phyloP scores from a whole-genome alignment of 139 green algal genomes.

The Astrephomene gubernaculifera region DNA sequence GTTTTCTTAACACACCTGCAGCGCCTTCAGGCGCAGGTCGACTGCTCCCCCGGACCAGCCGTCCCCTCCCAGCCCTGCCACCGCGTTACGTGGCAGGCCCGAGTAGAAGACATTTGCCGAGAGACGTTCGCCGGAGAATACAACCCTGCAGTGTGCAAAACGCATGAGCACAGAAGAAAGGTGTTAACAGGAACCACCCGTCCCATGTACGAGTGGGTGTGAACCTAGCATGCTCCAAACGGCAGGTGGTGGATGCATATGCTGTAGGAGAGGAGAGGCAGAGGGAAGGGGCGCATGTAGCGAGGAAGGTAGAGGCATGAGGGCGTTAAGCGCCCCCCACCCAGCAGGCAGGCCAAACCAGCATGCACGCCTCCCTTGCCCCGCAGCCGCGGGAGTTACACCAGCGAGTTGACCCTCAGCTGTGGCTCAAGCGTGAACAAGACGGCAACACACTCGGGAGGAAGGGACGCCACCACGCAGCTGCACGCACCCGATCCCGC shows the following conservation, averaged over 20 bases:
- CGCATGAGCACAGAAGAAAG: too few relatives aligned
- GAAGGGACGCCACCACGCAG: too few relatives aligned
- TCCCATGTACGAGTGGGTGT: too few relatives aligned
- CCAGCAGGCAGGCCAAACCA: background rate
- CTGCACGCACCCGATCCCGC: background rate
- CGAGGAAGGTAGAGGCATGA: background rate
- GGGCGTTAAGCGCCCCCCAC: background rate
- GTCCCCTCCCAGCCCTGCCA: background rate
- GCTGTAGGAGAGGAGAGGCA: too few relatives aligned
- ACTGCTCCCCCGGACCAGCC: background rate
- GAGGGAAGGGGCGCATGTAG: too few relatives aligned
- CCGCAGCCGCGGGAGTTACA: too few relatives aligned
- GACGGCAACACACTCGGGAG: too few relatives aligned
- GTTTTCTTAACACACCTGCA: background rate
- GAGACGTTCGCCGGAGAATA: background rate
- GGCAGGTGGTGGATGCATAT: too few relatives aligned
- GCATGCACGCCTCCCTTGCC: background rate
- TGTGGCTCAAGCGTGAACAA: background rate
- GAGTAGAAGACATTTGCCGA: background rate
- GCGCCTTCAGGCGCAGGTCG: background rate
- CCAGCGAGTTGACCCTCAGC: background rate
- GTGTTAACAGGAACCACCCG: too few relatives aligned
- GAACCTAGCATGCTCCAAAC: too few relatives aligned
- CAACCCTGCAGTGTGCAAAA: slow-evolving; percentile 1
- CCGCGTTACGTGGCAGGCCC: background rate